Evolutionary conservation across 176 grass and related monocot species (phyloP).

Genomic region (Oryza glaberrima): DNA sequence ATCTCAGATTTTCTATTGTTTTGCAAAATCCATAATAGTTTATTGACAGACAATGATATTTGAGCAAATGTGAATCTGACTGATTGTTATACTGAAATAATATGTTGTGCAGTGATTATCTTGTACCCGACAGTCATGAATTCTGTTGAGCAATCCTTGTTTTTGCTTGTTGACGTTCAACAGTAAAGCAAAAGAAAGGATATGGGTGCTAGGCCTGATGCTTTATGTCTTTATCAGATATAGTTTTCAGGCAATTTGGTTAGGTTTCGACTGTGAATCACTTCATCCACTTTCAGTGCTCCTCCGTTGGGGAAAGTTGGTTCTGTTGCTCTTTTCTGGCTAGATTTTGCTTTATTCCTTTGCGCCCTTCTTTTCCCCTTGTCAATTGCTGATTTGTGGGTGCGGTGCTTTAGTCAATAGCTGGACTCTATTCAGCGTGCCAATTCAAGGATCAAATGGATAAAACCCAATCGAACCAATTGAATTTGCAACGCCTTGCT

Average conservation of each 20-base stretch:
- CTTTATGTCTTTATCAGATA: conserved; percentile 31
- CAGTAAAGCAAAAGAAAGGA: background rate
- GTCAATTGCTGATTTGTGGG: conserved; percentile 31
- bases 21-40: background rate
- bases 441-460: conserved; percentile 26
- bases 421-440: conserved; percentile 25
- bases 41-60: background rate
- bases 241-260: conserved; percentile 40
- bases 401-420: conserved; percentile 43
- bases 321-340: conserved; percentile 23
- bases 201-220: conserved; percentile 14
- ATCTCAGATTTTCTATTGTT: conserved; percentile 6
- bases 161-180: conserved; percentile 29
- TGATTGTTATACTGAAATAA: background rate
- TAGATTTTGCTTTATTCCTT: conserved; percentile 51
- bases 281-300: conserved; percentile 36
- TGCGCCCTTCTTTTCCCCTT: conserved; percentile 26
- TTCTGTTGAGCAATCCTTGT: conserved; percentile 35
- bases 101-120: conserved; percentile 3
- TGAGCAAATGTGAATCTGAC: background rate
- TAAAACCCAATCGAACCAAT: background rate
- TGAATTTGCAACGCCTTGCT: conserved; percentile 21
- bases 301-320: conserved; percentile 24
- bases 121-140: background rate
- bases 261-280: conserved; percentile 47